These are phyloP conservation scores for Pseudopithomyces maydicus DNA, from an alignment of 2,329 filamentous ascomycete genomes.

Conservation along the genomic window DNA sequence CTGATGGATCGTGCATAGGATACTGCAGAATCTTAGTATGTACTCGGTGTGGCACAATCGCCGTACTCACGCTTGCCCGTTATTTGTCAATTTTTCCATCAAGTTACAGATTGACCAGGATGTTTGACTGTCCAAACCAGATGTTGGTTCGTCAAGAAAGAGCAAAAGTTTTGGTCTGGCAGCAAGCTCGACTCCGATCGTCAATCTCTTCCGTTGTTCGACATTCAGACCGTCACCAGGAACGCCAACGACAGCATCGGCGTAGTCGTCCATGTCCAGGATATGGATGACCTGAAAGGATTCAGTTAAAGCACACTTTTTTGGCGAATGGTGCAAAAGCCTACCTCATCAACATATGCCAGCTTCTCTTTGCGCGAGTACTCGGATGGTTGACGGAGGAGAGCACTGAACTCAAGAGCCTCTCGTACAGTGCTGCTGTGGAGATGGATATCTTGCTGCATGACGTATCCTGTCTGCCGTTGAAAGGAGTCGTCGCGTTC, in stretches of 20 bases:
- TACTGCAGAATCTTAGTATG: constrained; percentile 37
- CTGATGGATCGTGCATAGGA: constrained; percentile 95
- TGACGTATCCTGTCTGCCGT: constrained; percentile 73
- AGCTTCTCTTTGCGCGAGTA: constrained; percentile 76
- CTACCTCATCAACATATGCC: constrained; percentile 76
- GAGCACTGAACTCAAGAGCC: constrained; percentile 81
- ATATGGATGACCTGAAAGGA: constrained; percentile 72
- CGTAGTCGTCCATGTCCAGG: constrained; percentile 87
- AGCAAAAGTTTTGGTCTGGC: constrained; percentile 88
- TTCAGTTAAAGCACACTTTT: not conserved
- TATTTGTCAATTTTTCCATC: constrained; percentile 86
- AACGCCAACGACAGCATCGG: constrained; percentile 87
- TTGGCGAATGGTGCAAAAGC: too few species aligned
- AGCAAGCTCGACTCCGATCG: constrained; percentile 91
- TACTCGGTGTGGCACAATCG: not conserved
- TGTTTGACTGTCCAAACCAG: constrained; percentile 89
- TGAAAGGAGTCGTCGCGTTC: constrained; percentile 82
- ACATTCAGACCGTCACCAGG: constrained; percentile 78
- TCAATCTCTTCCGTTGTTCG: constrained; percentile 75
- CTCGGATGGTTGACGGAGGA: constrained; percentile 80
- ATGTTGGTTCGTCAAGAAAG: constrained; percentile 94
- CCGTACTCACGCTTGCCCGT: constrained; percentile 63
- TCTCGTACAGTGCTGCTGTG: constrained; percentile 85
- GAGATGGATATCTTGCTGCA: constrained; percentile 78
- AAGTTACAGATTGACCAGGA: constrained; percentile 91